phyloP scores from a whole-genome alignment of 495 filamentous ascomycete genomes.

The Penicillium waksmanii region DNA sequence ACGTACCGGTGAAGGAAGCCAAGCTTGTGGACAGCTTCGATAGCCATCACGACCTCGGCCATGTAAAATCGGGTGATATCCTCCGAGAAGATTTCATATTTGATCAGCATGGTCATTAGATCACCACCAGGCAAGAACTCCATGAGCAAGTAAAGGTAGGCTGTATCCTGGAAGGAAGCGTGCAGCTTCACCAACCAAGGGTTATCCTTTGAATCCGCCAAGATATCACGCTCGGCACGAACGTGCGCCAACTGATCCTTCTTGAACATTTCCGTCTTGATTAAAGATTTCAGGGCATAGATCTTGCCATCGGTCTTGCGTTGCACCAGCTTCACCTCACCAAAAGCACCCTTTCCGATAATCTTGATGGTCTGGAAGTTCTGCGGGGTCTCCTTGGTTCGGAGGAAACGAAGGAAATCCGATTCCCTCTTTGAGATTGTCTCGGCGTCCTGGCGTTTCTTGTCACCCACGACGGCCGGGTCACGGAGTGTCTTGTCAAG shows the following conservation, averaged over 20 bases:
- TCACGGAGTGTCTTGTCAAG: constrained; percentile 82
- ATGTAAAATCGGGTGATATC: constrained; percentile 99
- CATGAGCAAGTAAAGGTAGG: constrained; percentile 98
- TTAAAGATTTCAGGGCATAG: constrained; percentile 95
- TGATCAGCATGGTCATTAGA: constrained; percentile 99
- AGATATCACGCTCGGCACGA: constrained; percentile 93
- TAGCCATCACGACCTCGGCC: constrained; percentile 95
- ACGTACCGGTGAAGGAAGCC: constrained; percentile 97
- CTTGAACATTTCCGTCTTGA: constrained; percentile 99
- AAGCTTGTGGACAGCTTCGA: constrained; percentile 96
- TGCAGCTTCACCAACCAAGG: constrained; percentile 98
- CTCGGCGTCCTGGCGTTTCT: constrained; percentile 77
- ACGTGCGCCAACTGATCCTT: constrained; percentile 99
- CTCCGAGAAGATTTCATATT: constrained; percentile 99
- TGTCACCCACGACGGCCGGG: constrained; percentile 68
- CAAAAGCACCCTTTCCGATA: constrained; percentile 98
- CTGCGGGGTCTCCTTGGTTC: constrained; percentile 85
- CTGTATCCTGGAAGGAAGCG: constrained; percentile 94
- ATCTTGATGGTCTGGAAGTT: constrained; percentile 97
- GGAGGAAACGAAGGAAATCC: constrained; percentile 88
- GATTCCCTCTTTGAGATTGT: constrained; percentile 82
- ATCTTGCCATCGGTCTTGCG: constrained; percentile 96
- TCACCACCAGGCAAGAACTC: constrained; percentile 98
- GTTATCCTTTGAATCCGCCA: constrained; percentile 94
- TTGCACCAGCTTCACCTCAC: constrained; percentile 95